These are phyloP conservation scores for Amanita subjunquillea DNA, from an alignment of 768 basidiomycete genomes.

Conservation along the genomic window DNA sequence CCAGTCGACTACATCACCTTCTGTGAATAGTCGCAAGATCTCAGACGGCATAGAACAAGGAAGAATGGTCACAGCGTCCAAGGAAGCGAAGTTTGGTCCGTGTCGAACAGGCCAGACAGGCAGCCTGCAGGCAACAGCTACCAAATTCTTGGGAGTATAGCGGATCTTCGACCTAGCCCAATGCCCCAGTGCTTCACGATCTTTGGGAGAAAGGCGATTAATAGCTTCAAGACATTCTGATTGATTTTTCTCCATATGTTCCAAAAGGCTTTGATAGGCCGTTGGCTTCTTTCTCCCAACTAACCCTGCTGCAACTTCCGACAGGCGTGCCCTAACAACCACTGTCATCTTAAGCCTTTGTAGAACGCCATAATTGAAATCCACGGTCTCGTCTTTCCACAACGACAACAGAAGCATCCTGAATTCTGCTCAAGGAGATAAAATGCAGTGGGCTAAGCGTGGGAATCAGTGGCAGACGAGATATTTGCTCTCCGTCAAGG, in stretches of 20 bases:
- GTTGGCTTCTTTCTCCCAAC: constrained; percentile 8
- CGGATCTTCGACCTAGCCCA: constrained; percentile 19
- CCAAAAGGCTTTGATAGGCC: constrained; percentile 12
- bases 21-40: neutral
- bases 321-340: constrained; percentile 12
- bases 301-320: constrained; percentile 10
- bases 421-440: constrained; percentile 19
- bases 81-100: constrained; percentile 8
- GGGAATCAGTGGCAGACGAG: neutral
- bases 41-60: constrained; percentile 5
- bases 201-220: constrained; percentile 9
- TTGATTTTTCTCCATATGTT: constrained; percentile 8
- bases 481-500: neutral
- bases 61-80: constrained; percentile 10
- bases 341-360: constrained; percentile 15
- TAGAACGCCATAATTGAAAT: constrained; percentile 11
- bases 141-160: constrained; percentile 5
- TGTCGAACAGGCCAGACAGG: constrained; percentile 22
- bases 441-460: neutral
- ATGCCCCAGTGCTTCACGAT: constrained; percentile 15
- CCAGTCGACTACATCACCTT: neutral
- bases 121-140: constrained; percentile 16
- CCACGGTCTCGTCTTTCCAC: constrained; percentile 2
- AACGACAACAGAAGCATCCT: constrained; percentile 15
- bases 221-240: constrained; percentile 10